These are phyloP conservation scores for Alternaria solani DNA, from an alignment of 2,329 filamentous ascomycete species.

Conservation along the genomic window DNA sequence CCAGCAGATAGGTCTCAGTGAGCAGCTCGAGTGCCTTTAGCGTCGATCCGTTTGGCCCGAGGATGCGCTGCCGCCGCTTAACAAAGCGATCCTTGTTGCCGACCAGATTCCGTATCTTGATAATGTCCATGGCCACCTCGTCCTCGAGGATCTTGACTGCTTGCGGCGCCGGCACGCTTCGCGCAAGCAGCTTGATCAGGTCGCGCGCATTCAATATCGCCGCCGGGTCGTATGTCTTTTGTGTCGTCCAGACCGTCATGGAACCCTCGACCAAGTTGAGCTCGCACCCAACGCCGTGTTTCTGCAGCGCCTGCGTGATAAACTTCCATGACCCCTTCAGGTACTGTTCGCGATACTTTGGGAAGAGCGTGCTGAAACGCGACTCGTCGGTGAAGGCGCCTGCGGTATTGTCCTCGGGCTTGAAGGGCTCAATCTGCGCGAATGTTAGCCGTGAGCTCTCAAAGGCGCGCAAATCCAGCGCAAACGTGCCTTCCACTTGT, in stretches of 20 bases:
- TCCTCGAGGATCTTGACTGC: conserved; percentile 95
- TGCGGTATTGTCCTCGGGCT: conserved; percentile 80
- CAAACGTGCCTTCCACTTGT: conserved; percentile 82
- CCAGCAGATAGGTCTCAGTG: conserved; percentile 86
- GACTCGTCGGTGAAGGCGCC: conserved; percentile 94
- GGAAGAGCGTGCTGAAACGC: conserved; percentile 85
- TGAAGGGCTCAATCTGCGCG: conserved; percentile 78
- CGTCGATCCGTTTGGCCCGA: conserved; percentile 90
- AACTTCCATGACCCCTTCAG: conserved; percentile 92
- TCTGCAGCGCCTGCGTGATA: conserved; percentile 85
- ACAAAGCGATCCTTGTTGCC: conserved; percentile 95
- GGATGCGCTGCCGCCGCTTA: conserved; percentile 89
- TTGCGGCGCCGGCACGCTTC: conserved; percentile 85
- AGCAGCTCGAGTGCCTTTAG: conserved; percentile 93
- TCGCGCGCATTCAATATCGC: conserved; percentile 93
- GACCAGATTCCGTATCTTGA: conserved; percentile 92
- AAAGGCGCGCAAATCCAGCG: not conserved
- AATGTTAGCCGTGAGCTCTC: conserved; percentile 3
- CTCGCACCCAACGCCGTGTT: conserved; percentile 86
- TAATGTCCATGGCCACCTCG: conserved; percentile 88
- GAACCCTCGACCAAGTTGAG: conserved; percentile 94
- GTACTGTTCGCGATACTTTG: conserved; percentile 95
- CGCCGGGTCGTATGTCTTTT: conserved; percentile 90
- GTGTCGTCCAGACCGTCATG: conserved; percentile 96
- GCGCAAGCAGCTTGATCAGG: conserved; percentile 88